Percentiles rank a stretch among this genome's conserved stretches.
These are phyloP conservation scores for Tillandsia fasciculata DNA, from an alignment of 176 grass and related monocot species.

Conservation along the genomic window DNA sequence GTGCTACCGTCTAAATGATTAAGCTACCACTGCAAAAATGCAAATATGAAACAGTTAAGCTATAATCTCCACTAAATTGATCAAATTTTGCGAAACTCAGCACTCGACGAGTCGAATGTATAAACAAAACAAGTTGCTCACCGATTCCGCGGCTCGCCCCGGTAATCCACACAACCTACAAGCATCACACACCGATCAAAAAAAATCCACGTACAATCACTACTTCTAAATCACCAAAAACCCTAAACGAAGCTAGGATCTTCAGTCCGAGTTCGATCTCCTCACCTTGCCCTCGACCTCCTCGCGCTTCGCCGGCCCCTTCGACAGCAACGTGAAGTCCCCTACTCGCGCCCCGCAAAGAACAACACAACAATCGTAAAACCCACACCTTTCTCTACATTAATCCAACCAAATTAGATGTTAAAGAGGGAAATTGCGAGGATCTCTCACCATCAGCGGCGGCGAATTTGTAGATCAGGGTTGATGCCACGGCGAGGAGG, in stretches of 20 bases:
- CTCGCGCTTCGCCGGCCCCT: conserved; percentile 51
- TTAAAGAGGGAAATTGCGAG: not conserved
- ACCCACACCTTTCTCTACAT: no score
- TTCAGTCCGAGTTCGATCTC: not conserved
- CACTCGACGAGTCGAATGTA: conserved; percentile 9
- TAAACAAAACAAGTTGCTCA: conserved; percentile 21
- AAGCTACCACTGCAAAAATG: no score
- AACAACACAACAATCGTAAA: not conserved
- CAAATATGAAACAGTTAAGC: not conserved
- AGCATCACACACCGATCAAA: not conserved
- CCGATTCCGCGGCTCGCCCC: conserved; percentile 94
- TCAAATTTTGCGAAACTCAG: not conserved
- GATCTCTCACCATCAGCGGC: conserved; percentile 53
- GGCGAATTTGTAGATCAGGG: conserved; percentile 57
- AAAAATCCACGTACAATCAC: conserved; percentile 2
- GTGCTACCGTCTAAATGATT: no score
- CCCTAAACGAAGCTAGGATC: not conserved
- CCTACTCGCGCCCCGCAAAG: conserved; percentile 20
- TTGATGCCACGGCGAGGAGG: conserved; percentile 22
- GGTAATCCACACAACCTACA: conserved; percentile 91
- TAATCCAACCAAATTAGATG: not conserved
- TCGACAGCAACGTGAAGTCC: conserved; percentile 72
- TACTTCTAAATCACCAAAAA: not conserved
- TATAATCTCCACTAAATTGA: not conserved
- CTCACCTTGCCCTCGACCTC: conserved; percentile 75